Conservation (phyloP, 805 yeast species). For the Naumovozyma baii region DNA sequence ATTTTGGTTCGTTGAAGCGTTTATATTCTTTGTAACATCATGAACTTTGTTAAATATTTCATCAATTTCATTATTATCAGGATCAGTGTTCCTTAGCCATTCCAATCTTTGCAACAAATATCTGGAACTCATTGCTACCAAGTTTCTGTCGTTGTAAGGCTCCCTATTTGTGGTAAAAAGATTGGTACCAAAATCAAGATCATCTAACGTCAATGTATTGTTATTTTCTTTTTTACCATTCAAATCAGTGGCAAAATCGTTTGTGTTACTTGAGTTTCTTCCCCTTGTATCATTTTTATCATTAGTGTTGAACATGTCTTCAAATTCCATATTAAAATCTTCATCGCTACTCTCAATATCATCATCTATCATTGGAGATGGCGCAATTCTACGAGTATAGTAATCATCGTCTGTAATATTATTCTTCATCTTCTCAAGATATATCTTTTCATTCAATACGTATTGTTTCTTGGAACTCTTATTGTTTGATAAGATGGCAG, state of each 20-base stretch:
- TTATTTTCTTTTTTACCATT: too few species aligned
- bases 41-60: background rate
- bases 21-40: background rate
- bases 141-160: conserved; percentile 4
- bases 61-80: background rate
- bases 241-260: too few species aligned
- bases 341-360: conserved; percentile 11
- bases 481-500: background rate
- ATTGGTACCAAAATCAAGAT: conserved; percentile 28
- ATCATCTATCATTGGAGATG: conserved; percentile 24
- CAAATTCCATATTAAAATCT: conserved; percentile 14
- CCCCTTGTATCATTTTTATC: conserved; percentile 9
- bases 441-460: conserved; percentile 53
- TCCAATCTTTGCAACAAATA: conserved; percentile 22
- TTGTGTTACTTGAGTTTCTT: background rate
- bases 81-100: conserved; percentile 20
- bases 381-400: conserved; percentile 55
- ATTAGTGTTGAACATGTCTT: conserved; percentile 13
- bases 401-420: conserved; percentile 54
- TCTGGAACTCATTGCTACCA: conserved; percentile 20
- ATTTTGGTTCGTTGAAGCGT: background rate
- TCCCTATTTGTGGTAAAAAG: conserved; percentile 15
- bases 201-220: conserved; percentile 10
- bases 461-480: conserved; percentile 20
- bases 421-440: conserved; percentile 52